These are phyloP conservation scores for Irpex sp. DNA, from an alignment of 1,284 basidiomycete species.

Conservation along the genomic window DNA sequence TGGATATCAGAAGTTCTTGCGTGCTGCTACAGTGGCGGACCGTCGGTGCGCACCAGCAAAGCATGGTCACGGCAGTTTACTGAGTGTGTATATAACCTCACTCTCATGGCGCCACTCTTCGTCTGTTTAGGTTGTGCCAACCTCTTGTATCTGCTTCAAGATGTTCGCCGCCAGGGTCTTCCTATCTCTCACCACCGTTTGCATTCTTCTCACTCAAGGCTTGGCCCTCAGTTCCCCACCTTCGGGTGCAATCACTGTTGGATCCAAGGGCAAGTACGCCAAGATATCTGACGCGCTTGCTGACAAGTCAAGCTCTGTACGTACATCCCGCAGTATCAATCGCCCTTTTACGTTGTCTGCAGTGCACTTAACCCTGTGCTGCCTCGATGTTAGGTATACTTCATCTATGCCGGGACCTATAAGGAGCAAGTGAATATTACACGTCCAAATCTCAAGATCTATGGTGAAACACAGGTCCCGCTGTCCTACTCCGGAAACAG, in stretches of 20 bases:
- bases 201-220: neutral
- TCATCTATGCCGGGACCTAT: slow-evolving; percentile 54
- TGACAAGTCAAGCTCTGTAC: slow-evolving; percentile 23
- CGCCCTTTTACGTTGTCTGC: neutral
- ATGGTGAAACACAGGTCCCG: slow-evolving; percentile 19
- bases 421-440: slow-evolving; percentile 50
- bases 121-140: slow-evolving; percentile 3
- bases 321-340: slow-evolving; percentile 4
- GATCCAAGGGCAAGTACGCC: slow-evolving; percentile 20
- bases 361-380: neutral
- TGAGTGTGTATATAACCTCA: neutral
- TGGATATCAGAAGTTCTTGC: neutral
- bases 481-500: slow-evolving; percentile 20
- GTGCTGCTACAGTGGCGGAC: neutral
- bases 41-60: neutral
- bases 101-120: neutral
- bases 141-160: neutral
- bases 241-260: slow-evolving; percentile 22
- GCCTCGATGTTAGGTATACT: slow-evolving; percentile 34
- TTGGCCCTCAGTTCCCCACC: slow-evolving; percentile 20
- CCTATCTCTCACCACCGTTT: neutral
- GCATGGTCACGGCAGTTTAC: neutral
- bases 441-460: slow-evolving; percentile 29
- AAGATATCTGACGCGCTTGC: slow-evolving; percentile 20
- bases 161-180: neutral